Percentiles rank a stretch among this genome's conserved stretches.
These are phyloP conservation scores for Cyphellophora attinorum DNA, from an alignment of 2,329 filamentous ascomycete species.

Conservation along the genomic window DNA sequence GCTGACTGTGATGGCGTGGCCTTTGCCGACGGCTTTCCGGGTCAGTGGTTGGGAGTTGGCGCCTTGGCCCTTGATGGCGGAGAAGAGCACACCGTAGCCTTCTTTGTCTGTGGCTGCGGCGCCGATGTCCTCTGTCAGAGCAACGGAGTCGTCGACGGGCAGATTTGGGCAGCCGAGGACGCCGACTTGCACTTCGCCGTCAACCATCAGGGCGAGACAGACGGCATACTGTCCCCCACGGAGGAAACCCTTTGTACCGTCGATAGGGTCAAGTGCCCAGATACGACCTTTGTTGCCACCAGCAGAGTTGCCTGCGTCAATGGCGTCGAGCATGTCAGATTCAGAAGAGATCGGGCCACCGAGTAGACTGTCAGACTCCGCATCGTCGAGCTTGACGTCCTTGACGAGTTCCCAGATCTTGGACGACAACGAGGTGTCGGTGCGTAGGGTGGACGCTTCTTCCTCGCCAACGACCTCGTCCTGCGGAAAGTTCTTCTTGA, in stretches of 20 bases:
- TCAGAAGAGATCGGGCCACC: conserved; percentile 59
- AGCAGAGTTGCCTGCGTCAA: conserved; percentile 59
- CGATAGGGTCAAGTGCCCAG: conserved; percentile 95
- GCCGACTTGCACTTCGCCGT: conserved; percentile 87
- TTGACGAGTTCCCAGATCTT: conserved; percentile 80
- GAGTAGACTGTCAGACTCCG: conserved; percentile 54
- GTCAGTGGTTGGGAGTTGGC: conserved; percentile 68
- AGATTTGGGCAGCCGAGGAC: conserved; percentile 94
- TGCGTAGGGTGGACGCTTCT: conserved; percentile 70
- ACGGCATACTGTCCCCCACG: conserved; percentile 95
- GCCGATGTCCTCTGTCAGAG: conserved; percentile 62
- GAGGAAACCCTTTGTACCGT: conserved; percentile 95
- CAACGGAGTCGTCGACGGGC: conserved; percentile 69
- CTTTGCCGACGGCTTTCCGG: conserved; percentile 27
- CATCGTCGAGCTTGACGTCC: conserved; percentile 59
- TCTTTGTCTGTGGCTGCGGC: conserved; percentile 62
- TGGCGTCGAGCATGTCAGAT: conserved; percentile 55
- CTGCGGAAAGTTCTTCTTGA: conserved; percentile 78
- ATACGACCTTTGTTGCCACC: conserved; percentile 69
- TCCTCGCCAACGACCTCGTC: conserved; percentile 95
- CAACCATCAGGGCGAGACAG: conserved; percentile 81
- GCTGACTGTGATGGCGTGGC: conserved; percentile 69
- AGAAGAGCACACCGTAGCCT: conserved; percentile 79
- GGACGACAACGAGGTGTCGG: conserved; percentile 58
- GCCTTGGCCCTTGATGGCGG: conserved; percentile 69